Base-by-base conservation (phyloP, 164 flowering plant species). In the Paratinospora sagittata region DNA sequence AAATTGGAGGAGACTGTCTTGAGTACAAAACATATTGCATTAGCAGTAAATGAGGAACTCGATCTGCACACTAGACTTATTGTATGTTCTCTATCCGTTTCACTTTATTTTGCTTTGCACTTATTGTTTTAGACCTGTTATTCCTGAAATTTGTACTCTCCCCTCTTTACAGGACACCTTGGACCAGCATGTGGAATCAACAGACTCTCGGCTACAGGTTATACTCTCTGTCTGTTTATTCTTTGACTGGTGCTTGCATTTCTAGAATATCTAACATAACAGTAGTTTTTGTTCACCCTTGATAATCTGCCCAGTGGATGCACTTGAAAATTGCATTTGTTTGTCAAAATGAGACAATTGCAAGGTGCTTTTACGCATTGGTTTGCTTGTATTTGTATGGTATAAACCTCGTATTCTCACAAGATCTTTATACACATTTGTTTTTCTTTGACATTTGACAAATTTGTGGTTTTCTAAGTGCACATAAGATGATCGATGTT, bases 11-110 rank as follows among this genome's bases (percentile, higher is more conserved):
- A 83, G 74, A 87, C 93, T 0, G 89, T 90, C 30, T 37, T 78
- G 39, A 93, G 97, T 81, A 87, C 97, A 37, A 93, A 91, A 77
- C 98, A 91, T 77, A 89, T 91, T 75, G 97, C 96, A 45, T 70
- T 91, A 78, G 91, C 97, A 33, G 90, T 93, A 65, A 91, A 93
- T 75, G 96, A 91, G 77, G 98, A 93, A 69, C 87, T 93, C 63
- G 82, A 81, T 78, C 83, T 93, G 11, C 97, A 91, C 74, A 82
- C 90, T 47, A 82, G 89, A 70, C 89, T 93, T n/a, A 79, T 91
- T 73, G 98, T 94, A 85, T 70, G 90, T 11, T 72, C 33, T 27
- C 34, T 13, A 3, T 47, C 16, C 41, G 3, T 41, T 67, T 19
- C 27, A 21, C 17, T 60, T 67, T 61, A 9, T 10, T 66, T 73